Evolutionary conservation across 768 basidiomycete genomes (phyloP).

Genomic region (Flagelloscypha sp.): DNA sequence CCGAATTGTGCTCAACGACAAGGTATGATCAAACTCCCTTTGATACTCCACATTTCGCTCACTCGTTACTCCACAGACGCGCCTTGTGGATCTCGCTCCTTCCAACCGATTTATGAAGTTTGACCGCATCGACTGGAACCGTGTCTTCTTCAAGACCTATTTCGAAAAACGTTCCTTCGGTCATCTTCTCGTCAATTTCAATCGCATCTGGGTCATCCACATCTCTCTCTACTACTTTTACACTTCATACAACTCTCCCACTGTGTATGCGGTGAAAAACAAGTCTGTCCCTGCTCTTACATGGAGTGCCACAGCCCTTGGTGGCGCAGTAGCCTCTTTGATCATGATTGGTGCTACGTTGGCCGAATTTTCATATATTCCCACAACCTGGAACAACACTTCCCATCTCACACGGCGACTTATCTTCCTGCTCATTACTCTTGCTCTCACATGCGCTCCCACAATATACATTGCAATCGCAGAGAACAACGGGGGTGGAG

Average conservation of each 20-base stretch:
- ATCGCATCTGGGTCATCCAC: constrained; percentile 97
- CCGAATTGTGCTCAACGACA: constrained; percentile 82
- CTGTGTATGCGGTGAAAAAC: constrained; percentile 71
- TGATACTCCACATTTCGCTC: constrained; percentile 3
- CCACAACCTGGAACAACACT: constrained; percentile 98
- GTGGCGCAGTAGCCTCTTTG: constrained; percentile 84
- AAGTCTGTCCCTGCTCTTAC: constrained; percentile 77
- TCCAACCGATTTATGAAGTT: constrained; percentile 92
- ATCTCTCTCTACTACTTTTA: constrained; percentile 93
- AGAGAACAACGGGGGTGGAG: constrained; percentile 51
- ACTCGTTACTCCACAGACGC: constrained; percentile 44
- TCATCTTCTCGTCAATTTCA: constrained; percentile 97
- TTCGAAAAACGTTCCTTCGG: constrained; percentile 90
- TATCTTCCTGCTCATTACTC: constrained; percentile 83
- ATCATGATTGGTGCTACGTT: constrained; percentile 94
- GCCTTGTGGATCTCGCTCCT: constrained; percentile 85
- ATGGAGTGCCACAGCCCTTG: constrained; percentile 93
- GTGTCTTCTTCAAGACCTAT: constrained; percentile 98
- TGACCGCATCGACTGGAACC: constrained; percentile 86
- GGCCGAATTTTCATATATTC: constrained; percentile 94
- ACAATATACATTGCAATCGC: constrained; percentile 89
- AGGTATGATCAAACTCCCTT: constrained; percentile 40
- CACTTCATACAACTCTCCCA: constrained; percentile 95
- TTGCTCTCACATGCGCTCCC: constrained; percentile 88
- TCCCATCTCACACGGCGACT: constrained; percentile 93